Conservation (phyloP, 2,329 filamentous ascomycete genomes). For the Penicillium verrucosum region DNA sequence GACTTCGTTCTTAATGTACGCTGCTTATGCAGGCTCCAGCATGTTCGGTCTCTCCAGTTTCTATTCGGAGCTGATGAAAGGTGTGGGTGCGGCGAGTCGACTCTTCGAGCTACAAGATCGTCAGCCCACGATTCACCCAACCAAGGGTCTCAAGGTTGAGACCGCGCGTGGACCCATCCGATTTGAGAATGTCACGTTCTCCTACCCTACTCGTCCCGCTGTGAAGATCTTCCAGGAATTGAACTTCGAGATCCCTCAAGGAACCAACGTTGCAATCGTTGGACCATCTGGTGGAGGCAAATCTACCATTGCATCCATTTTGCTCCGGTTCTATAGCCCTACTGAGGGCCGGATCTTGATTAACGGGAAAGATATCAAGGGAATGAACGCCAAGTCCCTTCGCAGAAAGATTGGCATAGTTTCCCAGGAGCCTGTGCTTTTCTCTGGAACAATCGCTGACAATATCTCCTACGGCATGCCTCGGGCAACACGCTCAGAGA, state of each 20-base stretch:
- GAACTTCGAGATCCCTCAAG: slow-evolving; percentile 85
- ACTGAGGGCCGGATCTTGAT: slow-evolving; percentile 75
- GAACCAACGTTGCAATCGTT: slow-evolving; percentile 93
- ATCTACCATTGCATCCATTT: slow-evolving; percentile 86
- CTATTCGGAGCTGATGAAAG: slow-evolving; percentile 98
- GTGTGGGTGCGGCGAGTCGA: slow-evolving; percentile 91
- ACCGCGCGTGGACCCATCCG: slow-evolving; percentile 86
- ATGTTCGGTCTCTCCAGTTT: slow-evolving; percentile 93
- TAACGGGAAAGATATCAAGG: slow-evolving; percentile 75
- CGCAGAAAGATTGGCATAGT: slow-evolving; percentile 92
- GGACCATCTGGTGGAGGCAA: slow-evolving; percentile 95
- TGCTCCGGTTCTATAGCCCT: slow-evolving; percentile 88
- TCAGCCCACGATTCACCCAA: slow-evolving; percentile 79
- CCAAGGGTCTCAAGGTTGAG: slow-evolving; percentile 71
- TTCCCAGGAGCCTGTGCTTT: slow-evolving; percentile 90
- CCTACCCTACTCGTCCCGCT: slow-evolving; percentile 89
- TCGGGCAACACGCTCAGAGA: slow-evolving; percentile 71
- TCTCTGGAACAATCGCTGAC: slow-evolving; percentile 70
- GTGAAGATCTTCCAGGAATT: slow-evolving; percentile 87
- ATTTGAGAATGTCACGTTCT: slow-evolving; percentile 81
- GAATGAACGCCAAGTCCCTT: slow-evolving; percentile 90
- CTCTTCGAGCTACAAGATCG: slow-evolving; percentile 95
- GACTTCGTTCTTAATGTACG: slow-evolving; percentile 98
- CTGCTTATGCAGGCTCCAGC: slow-evolving; percentile 78
- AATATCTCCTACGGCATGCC: slow-evolving; percentile 94